Conservation (phyloP, 352 stramenopile species). For the Blastocystis sp. region DNA sequence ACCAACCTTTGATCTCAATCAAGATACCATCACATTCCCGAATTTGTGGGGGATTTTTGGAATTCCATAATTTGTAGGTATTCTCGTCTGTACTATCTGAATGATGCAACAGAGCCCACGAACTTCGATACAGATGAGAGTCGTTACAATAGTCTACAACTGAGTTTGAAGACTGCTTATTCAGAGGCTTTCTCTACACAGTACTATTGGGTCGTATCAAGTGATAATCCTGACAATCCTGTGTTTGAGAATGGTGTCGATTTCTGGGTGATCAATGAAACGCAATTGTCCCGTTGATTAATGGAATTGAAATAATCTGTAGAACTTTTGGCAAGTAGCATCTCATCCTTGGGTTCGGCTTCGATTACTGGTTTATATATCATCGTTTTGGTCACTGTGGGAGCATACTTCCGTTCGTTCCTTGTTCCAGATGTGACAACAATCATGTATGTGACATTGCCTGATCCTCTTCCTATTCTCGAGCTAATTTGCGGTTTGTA, state of each 20-base stretch:
- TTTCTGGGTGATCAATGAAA: slow-evolving; percentile 60
- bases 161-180: neutral
- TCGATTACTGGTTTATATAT: slow-evolving; percentile 57
- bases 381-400: slow-evolving; percentile 53
- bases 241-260: neutral
- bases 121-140: neutral
- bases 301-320: neutral
- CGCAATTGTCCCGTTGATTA: neutral
- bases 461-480: slow-evolving; percentile 30
- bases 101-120: neutral
- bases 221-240: neutral
- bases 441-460: slow-evolving; percentile 41
- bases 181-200: neutral
- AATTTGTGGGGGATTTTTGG: neutral
- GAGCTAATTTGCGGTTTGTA: slow-evolving; percentile 59
- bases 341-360: slow-evolving; percentile 23
- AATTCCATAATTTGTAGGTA: neutral
- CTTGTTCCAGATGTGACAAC: slow-evolving; percentile 44
- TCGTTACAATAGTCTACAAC: slow-evolving; percentile 25
- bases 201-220: slow-evolving; percentile 38
- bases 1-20: neutral
- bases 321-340: slow-evolving; percentile 36
- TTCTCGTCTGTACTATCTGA: slow-evolving; percentile 30
- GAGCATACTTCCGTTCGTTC: slow-evolving; percentile 46
- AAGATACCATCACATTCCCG: neutral